Conservation (phyloP, 768 basidiomycete species). For the Strobilomyces echinocephalus region DNA sequence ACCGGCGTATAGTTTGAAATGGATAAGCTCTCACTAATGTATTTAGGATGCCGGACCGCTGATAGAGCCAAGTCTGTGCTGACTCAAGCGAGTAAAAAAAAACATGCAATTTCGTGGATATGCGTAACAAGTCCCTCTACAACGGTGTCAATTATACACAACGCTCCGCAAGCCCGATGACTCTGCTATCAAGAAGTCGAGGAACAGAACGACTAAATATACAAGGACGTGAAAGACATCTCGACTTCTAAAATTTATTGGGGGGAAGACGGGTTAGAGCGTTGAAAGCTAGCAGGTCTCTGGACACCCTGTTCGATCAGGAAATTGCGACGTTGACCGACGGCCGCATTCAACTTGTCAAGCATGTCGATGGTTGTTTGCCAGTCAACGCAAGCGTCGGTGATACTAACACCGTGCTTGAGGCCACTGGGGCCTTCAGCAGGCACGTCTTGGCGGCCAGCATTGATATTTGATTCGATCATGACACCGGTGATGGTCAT, state of each 20-base stretch:
- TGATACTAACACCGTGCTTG: conserved; percentile 82
- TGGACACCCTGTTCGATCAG: conserved; percentile 24
- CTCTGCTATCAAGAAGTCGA: neutral
- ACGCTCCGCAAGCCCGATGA: neutral
- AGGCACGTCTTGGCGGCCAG: conserved; percentile 88
- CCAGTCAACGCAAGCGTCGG: conserved; percentile 92
- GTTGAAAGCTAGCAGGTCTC: conserved; percentile 28
- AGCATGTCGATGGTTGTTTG: conserved; percentile 72
- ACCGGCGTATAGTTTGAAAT: neutral
- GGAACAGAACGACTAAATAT: conserved; percentile 3
- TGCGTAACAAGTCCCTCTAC: neutral
- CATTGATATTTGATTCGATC: conserved; percentile 93
- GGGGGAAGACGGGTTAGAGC: conserved; percentile 8
- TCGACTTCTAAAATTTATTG: neutral
- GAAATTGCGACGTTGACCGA: conserved; percentile 24
- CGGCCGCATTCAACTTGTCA: conserved; percentile 55
- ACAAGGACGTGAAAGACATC: neutral
- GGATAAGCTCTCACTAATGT: neutral
- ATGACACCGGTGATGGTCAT: conserved; percentile 87
- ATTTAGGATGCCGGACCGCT: too few species aligned
- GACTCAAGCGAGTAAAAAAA: neutral
- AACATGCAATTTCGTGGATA: neutral
- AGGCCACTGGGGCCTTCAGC: conserved; percentile 58
- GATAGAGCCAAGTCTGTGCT: neutral
- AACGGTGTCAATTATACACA: neutral